phyloP scores from a whole-genome alignment of 116 monocot genomes.

The Cymodocea nodosa region DNA sequence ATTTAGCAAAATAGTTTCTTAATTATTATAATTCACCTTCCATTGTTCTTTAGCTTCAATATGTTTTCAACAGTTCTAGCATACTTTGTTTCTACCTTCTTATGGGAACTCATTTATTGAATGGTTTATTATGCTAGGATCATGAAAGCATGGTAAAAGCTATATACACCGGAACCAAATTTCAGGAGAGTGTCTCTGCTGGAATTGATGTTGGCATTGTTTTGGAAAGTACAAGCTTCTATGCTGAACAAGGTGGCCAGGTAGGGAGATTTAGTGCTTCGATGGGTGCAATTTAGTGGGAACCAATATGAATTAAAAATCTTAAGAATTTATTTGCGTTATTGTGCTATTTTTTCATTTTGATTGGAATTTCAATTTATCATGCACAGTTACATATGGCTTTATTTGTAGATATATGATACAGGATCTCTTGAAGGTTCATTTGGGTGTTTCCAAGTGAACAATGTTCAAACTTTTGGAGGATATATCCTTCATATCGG shows the following conservation, averaged over 20 bases:
- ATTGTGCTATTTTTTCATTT: background rate
- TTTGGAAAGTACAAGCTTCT: slow-evolving; percentile 87
- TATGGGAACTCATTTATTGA: background rate
- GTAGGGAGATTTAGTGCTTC: slow-evolving; percentile 15
- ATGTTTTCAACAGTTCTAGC: no score
- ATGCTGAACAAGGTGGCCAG: slow-evolving; percentile 99
- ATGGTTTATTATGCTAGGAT: slow-evolving; percentile 24
- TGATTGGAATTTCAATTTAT: background rate
- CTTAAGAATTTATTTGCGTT: no score
- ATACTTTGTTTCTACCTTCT: no score
- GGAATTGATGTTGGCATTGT: slow-evolving; percentile 73
- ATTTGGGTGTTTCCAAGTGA: slow-evolving; percentile 71
- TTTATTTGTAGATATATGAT: slow-evolving; percentile 68
- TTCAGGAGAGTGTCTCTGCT: slow-evolving; percentile 24
- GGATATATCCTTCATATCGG: slow-evolving; percentile 94
- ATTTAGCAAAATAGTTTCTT: background rate
- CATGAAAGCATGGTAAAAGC: slow-evolving; percentile 84
- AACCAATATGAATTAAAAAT: no score
- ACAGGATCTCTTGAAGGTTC: slow-evolving; percentile 74
- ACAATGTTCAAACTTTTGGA: slow-evolving; percentile 76
- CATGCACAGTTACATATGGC: background rate
- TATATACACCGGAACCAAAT: slow-evolving; percentile 78
- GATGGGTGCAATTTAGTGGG: no score
- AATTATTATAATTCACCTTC: background rate
- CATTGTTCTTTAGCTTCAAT: background rate